Evolutionary conservation across 768 basidiomycete genomes (phyloP).

Genomic region (Agrocybe praecox): DNA sequence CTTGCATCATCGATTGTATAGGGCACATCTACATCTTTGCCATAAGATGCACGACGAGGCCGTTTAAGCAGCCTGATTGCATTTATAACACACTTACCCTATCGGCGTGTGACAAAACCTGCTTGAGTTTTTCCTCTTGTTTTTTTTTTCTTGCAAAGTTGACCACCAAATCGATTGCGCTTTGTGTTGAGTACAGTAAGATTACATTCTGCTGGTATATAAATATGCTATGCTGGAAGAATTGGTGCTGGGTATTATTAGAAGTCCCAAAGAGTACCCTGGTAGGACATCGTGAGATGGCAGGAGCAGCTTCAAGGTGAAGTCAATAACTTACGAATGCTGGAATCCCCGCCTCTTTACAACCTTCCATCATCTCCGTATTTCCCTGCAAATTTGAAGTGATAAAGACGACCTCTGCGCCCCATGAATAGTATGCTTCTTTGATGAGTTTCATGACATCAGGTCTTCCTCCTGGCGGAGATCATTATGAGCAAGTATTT

Average conservation of each 20-base stretch:
- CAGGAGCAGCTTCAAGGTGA: neutral
- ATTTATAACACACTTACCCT: too few species aligned
- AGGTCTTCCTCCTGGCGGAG: constrained; percentile 61
- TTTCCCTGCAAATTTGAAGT: constrained; percentile 82
- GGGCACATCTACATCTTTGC: too few species aligned
- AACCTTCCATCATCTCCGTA: constrained; percentile 82
- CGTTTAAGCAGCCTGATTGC: too few species aligned
- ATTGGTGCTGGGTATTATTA: constrained; percentile 18
- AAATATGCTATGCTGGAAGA: constrained; percentile 3
- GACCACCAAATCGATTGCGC: neutral
- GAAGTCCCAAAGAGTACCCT: constrained; percentile 80
- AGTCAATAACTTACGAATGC: constrained; percentile 49
- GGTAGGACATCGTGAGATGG: neutral
- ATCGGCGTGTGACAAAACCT: too few species aligned
- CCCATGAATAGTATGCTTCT: constrained; percentile 75
- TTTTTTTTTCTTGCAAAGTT: too few species aligned
- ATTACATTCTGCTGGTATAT: constrained; percentile 5
- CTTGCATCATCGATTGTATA: too few species aligned
- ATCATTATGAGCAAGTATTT: neutral
- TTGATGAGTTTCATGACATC: constrained; percentile 79
- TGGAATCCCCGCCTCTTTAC: constrained; percentile 69
- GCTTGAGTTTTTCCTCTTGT: too few species aligned
- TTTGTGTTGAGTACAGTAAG: constrained; percentile 4
- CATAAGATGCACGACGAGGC: too few species aligned
- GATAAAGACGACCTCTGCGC: constrained; percentile 83